These are phyloP conservation scores for Sporobolomyces phaffii DNA, from an alignment of 768 basidiomycete genomes.

Conservation along the genomic window DNA sequence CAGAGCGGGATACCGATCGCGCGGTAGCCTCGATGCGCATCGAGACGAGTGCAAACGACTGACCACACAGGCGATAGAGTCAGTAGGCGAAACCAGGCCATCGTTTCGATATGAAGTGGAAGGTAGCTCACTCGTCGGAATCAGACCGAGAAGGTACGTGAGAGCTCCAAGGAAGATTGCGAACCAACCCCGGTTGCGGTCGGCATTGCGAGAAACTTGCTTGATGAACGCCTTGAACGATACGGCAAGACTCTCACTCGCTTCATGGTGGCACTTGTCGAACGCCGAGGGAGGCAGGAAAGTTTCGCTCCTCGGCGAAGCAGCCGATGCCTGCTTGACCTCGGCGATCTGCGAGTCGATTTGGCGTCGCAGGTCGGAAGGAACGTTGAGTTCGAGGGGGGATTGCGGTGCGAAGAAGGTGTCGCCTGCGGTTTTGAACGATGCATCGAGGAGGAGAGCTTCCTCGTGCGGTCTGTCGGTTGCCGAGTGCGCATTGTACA, in stretches of 20 bases:
- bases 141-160: conserved; percentile 26
- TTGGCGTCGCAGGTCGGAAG: conserved; percentile 31
- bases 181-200: conserved; percentile 32
- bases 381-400: conserved; percentile 35
- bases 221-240: conserved; percentile 33
- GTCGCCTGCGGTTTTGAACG: conserved; percentile 26
- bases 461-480: conserved; percentile 13
- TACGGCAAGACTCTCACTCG: conserved; percentile 24
- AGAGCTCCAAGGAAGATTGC: conserved; percentile 30
- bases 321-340: background rate
- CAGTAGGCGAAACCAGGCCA: too few relatives aligned
- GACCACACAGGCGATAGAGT: background rate
- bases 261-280: conserved; percentile 16
- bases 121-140: conserved; percentile 28
- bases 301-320: background rate
- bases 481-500: background rate
- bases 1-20: conserved; percentile 29
- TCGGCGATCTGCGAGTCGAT: conserved; percentile 16
- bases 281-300: conserved; percentile 32
- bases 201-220: conserved; percentile 29
- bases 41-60: conserved; percentile 28
- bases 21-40: conserved; percentile 24
- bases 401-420: conserved; percentile 24
- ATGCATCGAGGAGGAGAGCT: conserved; percentile 12
- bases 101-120: too few relatives aligned